These are phyloP conservation scores for Inga oerstediana DNA, from an alignment of 306 rosid genomes.

Conservation along the genomic window DNA sequence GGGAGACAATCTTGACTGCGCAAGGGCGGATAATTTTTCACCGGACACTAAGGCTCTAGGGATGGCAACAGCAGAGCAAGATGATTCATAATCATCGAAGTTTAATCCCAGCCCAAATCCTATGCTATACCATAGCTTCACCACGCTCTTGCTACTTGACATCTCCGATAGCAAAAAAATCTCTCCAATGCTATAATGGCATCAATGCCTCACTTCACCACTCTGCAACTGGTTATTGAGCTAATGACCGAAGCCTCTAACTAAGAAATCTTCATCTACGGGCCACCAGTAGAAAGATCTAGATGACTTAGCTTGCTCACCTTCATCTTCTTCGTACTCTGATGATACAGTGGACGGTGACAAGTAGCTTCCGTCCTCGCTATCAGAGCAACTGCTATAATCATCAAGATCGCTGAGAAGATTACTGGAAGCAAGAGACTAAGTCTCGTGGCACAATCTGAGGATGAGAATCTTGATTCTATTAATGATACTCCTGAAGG, in stretches of 20 bases:
- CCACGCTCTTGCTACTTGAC: conserved; percentile 63
- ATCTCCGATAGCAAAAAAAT: conserved; percentile 61
- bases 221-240: conserved; percentile 27
- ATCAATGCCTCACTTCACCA: conserved; percentile 30
- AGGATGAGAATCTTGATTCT: conserved; percentile 53
- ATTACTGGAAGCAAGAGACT: conserved; percentile 34
- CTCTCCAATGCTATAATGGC: conserved; percentile 50
- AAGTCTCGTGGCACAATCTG: conserved; percentile 34
- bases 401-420: conserved; percentile 34
- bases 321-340: conserved; percentile 41
- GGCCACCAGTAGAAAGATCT: conserved; percentile 24
- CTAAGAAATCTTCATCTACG: conserved; percentile 46
- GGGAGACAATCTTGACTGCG: conserved; percentile 36
- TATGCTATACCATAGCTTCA: conserved; percentile 79
- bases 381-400: conserved; percentile 20
- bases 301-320: conserved; percentile 17
- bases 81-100: conserved; percentile 38
- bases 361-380: conserved; percentile 26
- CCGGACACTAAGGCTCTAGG: not conserved
- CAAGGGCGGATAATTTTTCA: not conserved
- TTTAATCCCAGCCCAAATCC: conserved; percentile 55
- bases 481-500: conserved; percentile 59
- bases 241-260: conserved; percentile 41
- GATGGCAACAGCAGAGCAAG: not conserved
- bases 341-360: conserved; percentile 35